Evolutionary conservation across 345 rosid species (phyloP).

Genomic region (Nasturtium officinale): DNA sequence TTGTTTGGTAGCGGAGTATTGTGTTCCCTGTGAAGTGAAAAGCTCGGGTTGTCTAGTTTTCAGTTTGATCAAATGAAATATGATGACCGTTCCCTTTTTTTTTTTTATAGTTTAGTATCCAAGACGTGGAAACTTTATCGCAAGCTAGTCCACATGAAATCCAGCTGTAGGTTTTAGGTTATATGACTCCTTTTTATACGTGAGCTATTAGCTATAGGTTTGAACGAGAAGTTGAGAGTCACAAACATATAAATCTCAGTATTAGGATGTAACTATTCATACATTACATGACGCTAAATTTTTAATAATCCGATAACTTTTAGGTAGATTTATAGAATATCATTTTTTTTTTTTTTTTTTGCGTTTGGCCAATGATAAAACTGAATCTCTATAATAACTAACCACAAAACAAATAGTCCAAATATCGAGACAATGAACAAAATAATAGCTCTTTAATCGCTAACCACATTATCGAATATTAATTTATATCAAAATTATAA

Average conservation of each 20-base stretch:
- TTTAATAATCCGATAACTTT: background rate
- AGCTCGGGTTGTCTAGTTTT: too few species aligned
- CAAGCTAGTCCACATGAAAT: constrained; percentile 32
- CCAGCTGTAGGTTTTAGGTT: constrained; percentile 18
- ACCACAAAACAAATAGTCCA: background rate
- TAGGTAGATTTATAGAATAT: background rate
- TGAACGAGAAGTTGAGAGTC: background rate
- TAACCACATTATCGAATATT: background rate
- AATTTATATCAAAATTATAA: too few species aligned
- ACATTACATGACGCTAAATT: background rate
- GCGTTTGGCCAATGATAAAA: background rate
- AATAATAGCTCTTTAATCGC: background rate
- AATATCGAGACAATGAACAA: background rate
- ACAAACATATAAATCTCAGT: background rate
- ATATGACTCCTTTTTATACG: background rate
- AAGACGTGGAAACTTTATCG: constrained; percentile 28
- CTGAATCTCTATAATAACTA: background rate
- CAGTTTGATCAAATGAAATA: too few species aligned
- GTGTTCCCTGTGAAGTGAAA: too few species aligned
- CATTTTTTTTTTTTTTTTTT: background rate
- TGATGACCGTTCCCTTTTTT: too few species aligned
- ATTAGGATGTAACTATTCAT: background rate
- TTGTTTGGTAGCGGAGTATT: too few species aligned
- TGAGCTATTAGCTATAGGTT: background rate
- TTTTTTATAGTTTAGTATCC: too few species aligned